Conservation (phyloP, 805 yeast species). For the Kurtzmaniella fragi region DNA sequence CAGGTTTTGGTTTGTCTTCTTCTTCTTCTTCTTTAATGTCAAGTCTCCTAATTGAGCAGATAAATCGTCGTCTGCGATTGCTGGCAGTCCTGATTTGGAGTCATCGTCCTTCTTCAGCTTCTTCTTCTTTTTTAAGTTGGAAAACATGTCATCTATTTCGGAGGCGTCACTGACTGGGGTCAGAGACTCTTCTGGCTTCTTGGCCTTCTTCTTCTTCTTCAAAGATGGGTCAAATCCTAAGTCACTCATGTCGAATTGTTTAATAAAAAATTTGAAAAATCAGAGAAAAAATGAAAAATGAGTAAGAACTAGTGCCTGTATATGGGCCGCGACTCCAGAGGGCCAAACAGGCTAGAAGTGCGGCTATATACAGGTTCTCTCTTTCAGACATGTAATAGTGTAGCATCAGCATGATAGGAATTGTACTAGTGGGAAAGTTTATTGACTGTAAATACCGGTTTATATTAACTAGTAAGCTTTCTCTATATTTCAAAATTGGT, state of each 20-base stretch:
- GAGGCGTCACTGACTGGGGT: conserved; percentile 10
- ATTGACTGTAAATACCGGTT: too few species aligned
- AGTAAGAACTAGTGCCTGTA: background rate
- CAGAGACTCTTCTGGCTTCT: conserved; percentile 39
- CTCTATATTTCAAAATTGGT: too few species aligned
- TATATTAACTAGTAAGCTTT: too few species aligned
- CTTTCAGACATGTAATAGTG: too few species aligned
- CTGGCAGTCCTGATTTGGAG: conserved; percentile 17
- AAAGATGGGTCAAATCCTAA: conserved; percentile 71
- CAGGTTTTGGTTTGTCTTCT: conserved; percentile 49
- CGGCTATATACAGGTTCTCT: too few species aligned
- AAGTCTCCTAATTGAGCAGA: conserved; percentile 35
- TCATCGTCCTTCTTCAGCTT: conserved; percentile 51
- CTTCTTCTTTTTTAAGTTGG: conserved; percentile 73
- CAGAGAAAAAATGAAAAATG: conserved; percentile 2
- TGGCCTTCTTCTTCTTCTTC: conserved; percentile 74
- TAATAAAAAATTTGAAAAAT: conserved; percentile 1
- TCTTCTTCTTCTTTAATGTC: conserved; percentile 70
- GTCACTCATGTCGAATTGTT: conserved; percentile 33
- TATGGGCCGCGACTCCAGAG: too few species aligned
- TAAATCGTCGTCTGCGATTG: conserved; percentile 24
- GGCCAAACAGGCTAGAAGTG: too few species aligned
- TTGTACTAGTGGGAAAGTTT: too few species aligned
- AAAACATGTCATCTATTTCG: conserved; percentile 56
- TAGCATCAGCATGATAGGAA: too few species aligned